Evolutionary conservation across 1,284 basidiomycete species (phyloP).

Genomic region (Taiwanofungus camphoratus): DNA sequence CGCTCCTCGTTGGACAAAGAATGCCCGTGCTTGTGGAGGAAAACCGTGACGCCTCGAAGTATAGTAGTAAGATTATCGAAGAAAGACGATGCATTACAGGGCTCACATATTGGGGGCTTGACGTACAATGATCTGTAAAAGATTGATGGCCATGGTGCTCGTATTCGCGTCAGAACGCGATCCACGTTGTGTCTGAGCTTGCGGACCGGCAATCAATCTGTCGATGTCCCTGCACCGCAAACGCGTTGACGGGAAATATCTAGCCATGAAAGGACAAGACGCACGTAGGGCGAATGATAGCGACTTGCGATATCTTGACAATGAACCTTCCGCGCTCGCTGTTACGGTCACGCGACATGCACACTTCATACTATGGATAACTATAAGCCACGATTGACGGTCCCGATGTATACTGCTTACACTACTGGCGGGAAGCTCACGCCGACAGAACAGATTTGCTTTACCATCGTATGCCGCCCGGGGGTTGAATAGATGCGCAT

Average conservation of each 20-base stretch:
- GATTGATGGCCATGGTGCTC: constrained; percentile 16
- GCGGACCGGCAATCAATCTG: no score
- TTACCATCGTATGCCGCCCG: constrained; percentile 21
- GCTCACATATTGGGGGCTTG: constrained; percentile 25
- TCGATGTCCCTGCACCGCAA: constrained; percentile 8
- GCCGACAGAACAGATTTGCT: constrained; percentile 17
- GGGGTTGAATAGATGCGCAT: constrained; percentile 16
- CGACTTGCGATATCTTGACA: constrained; percentile 3
- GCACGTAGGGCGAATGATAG: constrained; percentile 1
- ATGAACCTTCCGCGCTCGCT: neutral
- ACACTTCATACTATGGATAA: constrained; percentile 5
- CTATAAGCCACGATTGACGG: neutral
- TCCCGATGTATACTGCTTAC: constrained; percentile 4
- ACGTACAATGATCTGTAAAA: constrained; percentile 22
- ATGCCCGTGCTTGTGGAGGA: constrained; percentile 14
- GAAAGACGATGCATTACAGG: neutral
- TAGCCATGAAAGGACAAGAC: neutral
- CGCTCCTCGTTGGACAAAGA: constrained; percentile 4
- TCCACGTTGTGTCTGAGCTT: no score
- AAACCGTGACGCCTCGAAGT: constrained; percentile 18
- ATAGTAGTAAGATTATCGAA: neutral
- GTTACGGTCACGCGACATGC: constrained; percentile 4
- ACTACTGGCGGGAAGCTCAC: constrained; percentile 7
- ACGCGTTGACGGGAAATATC: neutral
- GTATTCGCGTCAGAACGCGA: constrained; percentile 6